Conservation (phyloP, 2,329 filamentous ascomycete genomes). For the Fusarium annulatum region DNA sequence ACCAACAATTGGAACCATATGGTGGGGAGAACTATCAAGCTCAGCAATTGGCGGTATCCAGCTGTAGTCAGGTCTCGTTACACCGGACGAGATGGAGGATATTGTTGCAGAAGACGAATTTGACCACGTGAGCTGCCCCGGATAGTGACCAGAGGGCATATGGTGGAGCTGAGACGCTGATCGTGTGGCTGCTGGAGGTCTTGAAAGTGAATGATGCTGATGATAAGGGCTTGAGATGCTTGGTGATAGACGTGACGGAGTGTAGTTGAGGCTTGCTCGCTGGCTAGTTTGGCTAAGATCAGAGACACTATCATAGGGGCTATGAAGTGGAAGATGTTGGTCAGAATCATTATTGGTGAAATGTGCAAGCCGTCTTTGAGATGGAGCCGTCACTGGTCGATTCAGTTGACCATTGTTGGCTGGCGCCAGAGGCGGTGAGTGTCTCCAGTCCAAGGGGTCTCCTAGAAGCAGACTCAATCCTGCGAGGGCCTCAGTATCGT, state of each 20-base stretch:
- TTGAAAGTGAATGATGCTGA: background rate
- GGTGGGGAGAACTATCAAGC: conserved; percentile 17
- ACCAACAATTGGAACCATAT: conserved; percentile 5
- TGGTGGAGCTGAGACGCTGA: background rate
- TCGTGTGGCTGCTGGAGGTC: background rate
- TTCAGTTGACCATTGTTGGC: background rate
- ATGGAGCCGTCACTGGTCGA: background rate
- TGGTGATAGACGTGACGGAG: background rate
- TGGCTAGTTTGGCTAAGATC: background rate
- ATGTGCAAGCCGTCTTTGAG: background rate
- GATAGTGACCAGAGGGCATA: background rate
- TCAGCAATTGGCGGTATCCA: conserved; percentile 16
- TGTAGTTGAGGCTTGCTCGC: background rate
- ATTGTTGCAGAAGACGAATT: conserved; percentile 21
- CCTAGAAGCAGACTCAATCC: conserved; percentile 20
- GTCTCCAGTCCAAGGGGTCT: background rate
- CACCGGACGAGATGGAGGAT: background rate
- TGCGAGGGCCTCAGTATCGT: background rate
- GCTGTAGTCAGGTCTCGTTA: background rate
- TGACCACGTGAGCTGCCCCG: conserved; percentile 15
- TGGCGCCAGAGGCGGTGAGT: background rate
- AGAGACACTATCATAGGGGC: background rate
- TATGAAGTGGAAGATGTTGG: background rate
- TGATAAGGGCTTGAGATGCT: background rate
- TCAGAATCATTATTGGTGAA: background rate